A percentile compares a stretch with the other conserved stretches of the same genome.
phyloP scores from a whole-genome alignment of 257 asterid genomes.

The Striga asiatica region DNA sequence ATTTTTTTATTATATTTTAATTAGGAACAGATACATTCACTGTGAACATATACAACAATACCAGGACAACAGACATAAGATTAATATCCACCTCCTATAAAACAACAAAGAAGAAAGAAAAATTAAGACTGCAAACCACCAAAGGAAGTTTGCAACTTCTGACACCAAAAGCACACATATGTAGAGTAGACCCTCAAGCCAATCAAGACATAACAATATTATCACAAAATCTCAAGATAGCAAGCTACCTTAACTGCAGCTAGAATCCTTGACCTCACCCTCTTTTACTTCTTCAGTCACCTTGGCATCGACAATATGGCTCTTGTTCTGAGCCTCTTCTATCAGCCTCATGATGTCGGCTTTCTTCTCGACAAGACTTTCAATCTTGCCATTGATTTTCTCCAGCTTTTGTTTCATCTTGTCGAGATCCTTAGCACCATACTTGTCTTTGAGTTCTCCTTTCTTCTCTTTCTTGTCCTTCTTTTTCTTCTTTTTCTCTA shows the following conservation, averaged over 20 bases:
- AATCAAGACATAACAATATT: neutral
- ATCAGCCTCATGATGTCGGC: constrained; percentile 43
- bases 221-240: neutral
- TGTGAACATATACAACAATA: neutral
- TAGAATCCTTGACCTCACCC: constrained; percentile 10
- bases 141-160: neutral
- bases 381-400: constrained; percentile 38
- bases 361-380: constrained; percentile 34
- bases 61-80: too few relatives aligned
- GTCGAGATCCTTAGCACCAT: constrained; percentile 22
- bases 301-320: constrained; percentile 14
- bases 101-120: neutral
- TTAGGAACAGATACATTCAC: neutral
- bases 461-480: constrained; percentile 37
- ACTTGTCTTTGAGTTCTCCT: constrained; percentile 31
- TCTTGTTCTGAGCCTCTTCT: constrained; percentile 39
- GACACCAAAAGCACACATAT: neutral
- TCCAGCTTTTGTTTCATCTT: constrained; percentile 50
- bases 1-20: too few relatives aligned
- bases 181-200: neutral
- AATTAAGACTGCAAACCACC: neutral
- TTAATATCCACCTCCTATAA: neutral
- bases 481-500: constrained; percentile 22
- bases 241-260: constrained; percentile 16
- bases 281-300: constrained; percentile 19